Conservation (phyloP, 768 basidiomycete genomes). For the Sporobolomyces phaffii region DNA sequence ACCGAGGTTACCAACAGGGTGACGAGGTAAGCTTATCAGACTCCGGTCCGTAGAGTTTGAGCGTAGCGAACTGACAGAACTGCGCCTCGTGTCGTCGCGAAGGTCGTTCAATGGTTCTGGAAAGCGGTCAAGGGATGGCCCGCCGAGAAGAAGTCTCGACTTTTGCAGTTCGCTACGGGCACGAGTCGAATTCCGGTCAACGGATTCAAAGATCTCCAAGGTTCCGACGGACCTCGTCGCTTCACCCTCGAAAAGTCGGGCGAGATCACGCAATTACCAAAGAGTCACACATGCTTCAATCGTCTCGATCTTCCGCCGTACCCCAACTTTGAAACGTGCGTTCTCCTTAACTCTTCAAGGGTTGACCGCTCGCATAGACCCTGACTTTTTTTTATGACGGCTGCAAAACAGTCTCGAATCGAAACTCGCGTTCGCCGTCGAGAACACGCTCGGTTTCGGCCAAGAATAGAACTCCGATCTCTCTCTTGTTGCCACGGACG, state of each 20-base stretch:
- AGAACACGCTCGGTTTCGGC: constrained; percentile 49
- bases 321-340: constrained; percentile 50
- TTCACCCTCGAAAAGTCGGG: constrained; percentile 98
- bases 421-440: constrained; percentile 76
- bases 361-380: neutral
- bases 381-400: neutral
- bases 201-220: constrained; percentile 97
- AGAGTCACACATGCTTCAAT: constrained; percentile 98
- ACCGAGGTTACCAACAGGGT: constrained; percentile 81
- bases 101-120: constrained; percentile 96
- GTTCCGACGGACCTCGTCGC: constrained; percentile 89
- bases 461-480: constrained; percentile 12
- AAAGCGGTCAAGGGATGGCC: constrained; percentile 91
- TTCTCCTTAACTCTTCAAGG: neutral
- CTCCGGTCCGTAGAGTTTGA: constrained; percentile 47
- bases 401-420: constrained; percentile 67
- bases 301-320: constrained; percentile 95
- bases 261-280: constrained; percentile 90
- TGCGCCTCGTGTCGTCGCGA: no score
- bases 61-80: no score
- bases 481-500: neutral
- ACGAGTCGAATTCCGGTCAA: constrained; percentile 76
- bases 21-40: constrained; percentile 55
- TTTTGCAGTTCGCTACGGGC: constrained; percentile 85
- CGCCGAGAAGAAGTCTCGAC: constrained; percentile 90